Percentiles rank a stretch among this genome's conserved stretches.
Evolutionary conservation across 2,329 filamentous ascomycete species (phyloP).

Genomic region (Trichoderma koningii): DNA sequence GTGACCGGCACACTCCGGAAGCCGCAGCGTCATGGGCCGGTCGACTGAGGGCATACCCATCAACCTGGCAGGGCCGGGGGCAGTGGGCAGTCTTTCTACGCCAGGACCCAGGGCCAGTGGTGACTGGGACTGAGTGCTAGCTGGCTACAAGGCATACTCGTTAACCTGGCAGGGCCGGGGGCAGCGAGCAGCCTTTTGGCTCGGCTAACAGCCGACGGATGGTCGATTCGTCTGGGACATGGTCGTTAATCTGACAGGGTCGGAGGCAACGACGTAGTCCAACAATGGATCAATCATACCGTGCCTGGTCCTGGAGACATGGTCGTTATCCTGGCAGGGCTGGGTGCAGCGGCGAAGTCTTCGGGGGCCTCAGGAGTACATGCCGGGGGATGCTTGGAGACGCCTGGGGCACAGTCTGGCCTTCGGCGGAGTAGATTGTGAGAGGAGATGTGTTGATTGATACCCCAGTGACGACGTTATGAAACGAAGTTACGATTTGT

Average conservation of each 20-base stretch:
- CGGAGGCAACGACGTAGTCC: slow-evolving; percentile 5
- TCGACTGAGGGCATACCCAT: background rate
- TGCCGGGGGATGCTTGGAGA: background rate
- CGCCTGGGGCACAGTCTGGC: no score
- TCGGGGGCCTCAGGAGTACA: background rate
- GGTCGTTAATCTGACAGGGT: slow-evolving; percentile 19
- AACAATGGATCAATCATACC: background rate
- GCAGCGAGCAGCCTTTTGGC: slow-evolving; percentile 6
- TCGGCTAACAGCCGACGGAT: background rate
- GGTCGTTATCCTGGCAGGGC: slow-evolving; percentile 19
- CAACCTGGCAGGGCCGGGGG: slow-evolving; percentile 5
- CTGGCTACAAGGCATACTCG: background rate
- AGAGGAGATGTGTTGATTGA: background rate
- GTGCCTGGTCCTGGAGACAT: background rate
- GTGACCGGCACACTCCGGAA: no score
- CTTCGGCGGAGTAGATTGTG: background rate
- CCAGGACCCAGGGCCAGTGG: no score
- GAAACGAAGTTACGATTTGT: background rate
- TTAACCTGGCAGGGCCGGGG: slow-evolving; percentile 17
- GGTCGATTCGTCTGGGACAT: background rate
- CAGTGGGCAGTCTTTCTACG: no score
- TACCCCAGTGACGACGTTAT: background rate
- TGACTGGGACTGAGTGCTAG: no score
- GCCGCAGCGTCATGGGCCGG: background rate
- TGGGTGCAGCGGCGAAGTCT: slow-evolving; percentile 16